Evolutionary conservation across 805 yeast genomes (phyloP), one percentile per base, ranked within the genome.

Genomic region (Pichia scutulata): DNA sequence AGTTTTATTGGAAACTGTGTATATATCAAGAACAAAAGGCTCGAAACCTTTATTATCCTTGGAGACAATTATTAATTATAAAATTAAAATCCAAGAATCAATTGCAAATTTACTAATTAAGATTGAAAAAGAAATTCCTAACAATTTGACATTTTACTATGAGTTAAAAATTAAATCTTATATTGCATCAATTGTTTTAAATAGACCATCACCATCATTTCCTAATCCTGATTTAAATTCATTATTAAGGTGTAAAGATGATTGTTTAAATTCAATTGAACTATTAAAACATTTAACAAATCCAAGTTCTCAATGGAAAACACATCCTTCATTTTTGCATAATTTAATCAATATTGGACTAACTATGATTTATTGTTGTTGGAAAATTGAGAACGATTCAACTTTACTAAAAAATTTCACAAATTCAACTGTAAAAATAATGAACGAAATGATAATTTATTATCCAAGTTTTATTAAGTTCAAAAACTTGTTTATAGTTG

Each of bases 121-220:
- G 33, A 56, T 60, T 8, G 51, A 59, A 4, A 42, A 40, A 4
- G 57, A 59, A 39, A 50, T 60, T 14, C 58, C 62, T 1, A 51
- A 44, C 18, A 41, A 43, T 18, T 24, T 52, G 7, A 22, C 39
- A 4, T 57, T 58, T 42, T 54, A 56, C 41, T 55, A 57, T 41
- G 62, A 59, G 39, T 51, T 59, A 19, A 57, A 53, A 21, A 55
- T 50, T 1, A 50, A 59, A 43, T 53, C 51, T 19, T 53, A 57
- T 42, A 58, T 60, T 9, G 47, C 45, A 10, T 51, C 58, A 14
- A 53, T 59, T 16, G 51, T 60, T 12, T 43, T 60, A 24, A 54
- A 57, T 43, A 46, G 64, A 18, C 64, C 64, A 8, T 58, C 62
- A 19, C 64, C 64, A 2, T 59, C 62, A 7, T 60, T 55, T 36